These are phyloP conservation scores for Camelina laxa DNA, from an alignment of 345 rosid species.

Conservation along the genomic window DNA sequence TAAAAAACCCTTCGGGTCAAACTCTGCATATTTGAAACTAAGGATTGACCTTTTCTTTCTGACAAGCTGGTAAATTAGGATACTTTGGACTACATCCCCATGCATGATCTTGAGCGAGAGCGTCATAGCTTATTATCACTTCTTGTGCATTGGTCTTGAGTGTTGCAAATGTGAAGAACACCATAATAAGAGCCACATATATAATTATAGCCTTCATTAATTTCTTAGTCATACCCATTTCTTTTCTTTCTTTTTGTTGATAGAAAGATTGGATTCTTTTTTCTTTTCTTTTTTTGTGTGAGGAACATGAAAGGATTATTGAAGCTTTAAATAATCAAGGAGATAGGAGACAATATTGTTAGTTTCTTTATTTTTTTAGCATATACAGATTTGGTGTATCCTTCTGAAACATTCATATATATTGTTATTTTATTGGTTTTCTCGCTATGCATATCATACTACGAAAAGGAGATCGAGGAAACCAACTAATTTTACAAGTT, in stretches of 20 bases:
- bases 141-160: constrained; percentile 36
- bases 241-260: neutral
- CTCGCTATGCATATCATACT: neutral
- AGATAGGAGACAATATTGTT: constrained; percentile 20
- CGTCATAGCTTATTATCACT: constrained; percentile 22
- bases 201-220: constrained; percentile 6
- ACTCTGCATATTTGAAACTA: constrained; percentile 4
- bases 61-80: neutral
- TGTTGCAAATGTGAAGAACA: constrained; percentile 33
- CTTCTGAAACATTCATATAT: neutral
- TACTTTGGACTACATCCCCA: constrained; percentile 35
- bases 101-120: constrained; percentile 15
- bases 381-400: constrained; percentile 21
- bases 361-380: constrained; percentile 24
- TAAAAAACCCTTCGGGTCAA: neutral
- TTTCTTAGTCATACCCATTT: constrained; percentile 29
- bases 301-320: constrained; percentile 2
- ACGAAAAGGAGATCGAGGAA: neutral
- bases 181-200: constrained; percentile 21
- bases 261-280: neutral
- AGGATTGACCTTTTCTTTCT: constrained; percentile 18
- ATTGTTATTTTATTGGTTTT: constrained; percentile 2
- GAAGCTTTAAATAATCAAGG: constrained; percentile 34
- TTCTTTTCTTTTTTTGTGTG: constrained; percentile 1
- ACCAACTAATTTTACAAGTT: neutral